A percentile compares a stretch with the other conserved stretches of the same genome.
Conservation (phyloP, 2,329 filamentous ascomycete genomes). For the Alternaria dauci region DNA sequence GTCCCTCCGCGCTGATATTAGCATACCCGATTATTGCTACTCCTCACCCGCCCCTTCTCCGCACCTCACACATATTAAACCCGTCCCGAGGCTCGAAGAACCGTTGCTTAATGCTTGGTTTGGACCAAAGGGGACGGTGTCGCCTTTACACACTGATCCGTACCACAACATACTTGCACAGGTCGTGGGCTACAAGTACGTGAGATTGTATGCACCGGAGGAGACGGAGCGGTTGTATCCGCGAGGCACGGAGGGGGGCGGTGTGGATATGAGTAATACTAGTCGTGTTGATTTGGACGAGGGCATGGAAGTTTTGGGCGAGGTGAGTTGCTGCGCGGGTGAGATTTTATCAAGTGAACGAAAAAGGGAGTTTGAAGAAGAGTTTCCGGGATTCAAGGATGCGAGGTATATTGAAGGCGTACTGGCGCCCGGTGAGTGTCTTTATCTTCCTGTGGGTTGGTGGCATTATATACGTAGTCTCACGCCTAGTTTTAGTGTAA, state of each 20-base stretch:
- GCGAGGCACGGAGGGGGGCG: slow-evolving; percentile 66
- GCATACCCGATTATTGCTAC: slow-evolving; percentile 85
- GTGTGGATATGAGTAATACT: slow-evolving; percentile 93
- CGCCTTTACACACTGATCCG: slow-evolving; percentile 90
- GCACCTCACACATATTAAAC: slow-evolving; percentile 26
- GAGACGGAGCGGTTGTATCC: slow-evolving; percentile 66
- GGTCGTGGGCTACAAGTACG: slow-evolving; percentile 88
- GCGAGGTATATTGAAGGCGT: slow-evolving; percentile 79
- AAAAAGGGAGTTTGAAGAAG: slow-evolving; percentile 32
- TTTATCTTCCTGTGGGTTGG: slow-evolving; percentile 94
- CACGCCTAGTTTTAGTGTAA: slow-evolving; percentile 89
- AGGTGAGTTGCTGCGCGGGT: slow-evolving; percentile 28
- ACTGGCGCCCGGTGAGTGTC: slow-evolving; percentile 78
- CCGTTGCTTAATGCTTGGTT: slow-evolving; percentile 92
- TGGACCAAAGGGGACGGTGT: slow-evolving; percentile 86
- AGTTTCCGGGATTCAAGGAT: slow-evolving; percentile 64
- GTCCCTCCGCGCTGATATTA: slow-evolving; percentile 75
- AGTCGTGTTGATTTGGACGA: slow-evolving; percentile 77
- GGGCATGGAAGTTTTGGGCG: slow-evolving; percentile 63
- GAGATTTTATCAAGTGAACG: not conserved
- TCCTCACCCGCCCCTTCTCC: slow-evolving; percentile 59
- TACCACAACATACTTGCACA: slow-evolving; percentile 94
- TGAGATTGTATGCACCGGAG: slow-evolving; percentile 84
- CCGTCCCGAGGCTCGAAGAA: slow-evolving; percentile 51
- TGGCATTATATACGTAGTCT: slow-evolving; percentile 96